Evolutionary conservation across 805 yeast genomes (phyloP).

Genomic region (Isabelozyma rhagii): DNA sequence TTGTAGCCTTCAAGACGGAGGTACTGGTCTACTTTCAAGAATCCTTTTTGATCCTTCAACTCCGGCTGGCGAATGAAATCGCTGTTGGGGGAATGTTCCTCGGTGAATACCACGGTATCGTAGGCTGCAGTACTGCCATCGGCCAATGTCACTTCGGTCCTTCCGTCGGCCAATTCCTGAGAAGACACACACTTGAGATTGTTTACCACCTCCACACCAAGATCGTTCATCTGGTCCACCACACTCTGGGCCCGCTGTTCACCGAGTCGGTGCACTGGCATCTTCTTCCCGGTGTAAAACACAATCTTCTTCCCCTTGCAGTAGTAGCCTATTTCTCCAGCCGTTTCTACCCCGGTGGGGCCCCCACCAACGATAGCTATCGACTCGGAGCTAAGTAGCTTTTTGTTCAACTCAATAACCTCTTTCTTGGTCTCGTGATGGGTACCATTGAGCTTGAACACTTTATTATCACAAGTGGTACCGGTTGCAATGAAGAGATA

Average conservation of each 20-base stretch:
- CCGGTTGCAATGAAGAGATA: constrained; percentile 36
- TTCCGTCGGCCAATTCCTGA: constrained; percentile 3
- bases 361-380: constrained; percentile 41
- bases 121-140: constrained; percentile 15
- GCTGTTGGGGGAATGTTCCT: constrained; percentile 28
- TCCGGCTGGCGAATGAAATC: constrained; percentile 19
- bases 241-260: constrained; percentile 11
- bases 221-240: constrained; percentile 9
- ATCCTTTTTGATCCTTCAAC: constrained; percentile 24
- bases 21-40: constrained; percentile 21
- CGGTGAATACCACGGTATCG: constrained; percentile 16
- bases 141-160: constrained; percentile 9
- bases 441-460: constrained; percentile 22
- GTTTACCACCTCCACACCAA: constrained; percentile 25
- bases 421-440: constrained; percentile 11
- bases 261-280: constrained; percentile 10
- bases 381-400: constrained; percentile 16
- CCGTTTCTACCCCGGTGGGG: constrained; percentile 36
- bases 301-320: constrained; percentile 8
- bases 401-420: constrained; percentile 10
- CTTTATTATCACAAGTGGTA: constrained; percentile 14
- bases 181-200: constrained; percentile 5
- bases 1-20: constrained; percentile 20
- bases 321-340: constrained; percentile 31
- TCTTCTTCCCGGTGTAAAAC: constrained; percentile 17